Evolutionary conservation across 805 yeast genomes (phyloP).

Genomic region (Yarrowia osloensis): DNA sequence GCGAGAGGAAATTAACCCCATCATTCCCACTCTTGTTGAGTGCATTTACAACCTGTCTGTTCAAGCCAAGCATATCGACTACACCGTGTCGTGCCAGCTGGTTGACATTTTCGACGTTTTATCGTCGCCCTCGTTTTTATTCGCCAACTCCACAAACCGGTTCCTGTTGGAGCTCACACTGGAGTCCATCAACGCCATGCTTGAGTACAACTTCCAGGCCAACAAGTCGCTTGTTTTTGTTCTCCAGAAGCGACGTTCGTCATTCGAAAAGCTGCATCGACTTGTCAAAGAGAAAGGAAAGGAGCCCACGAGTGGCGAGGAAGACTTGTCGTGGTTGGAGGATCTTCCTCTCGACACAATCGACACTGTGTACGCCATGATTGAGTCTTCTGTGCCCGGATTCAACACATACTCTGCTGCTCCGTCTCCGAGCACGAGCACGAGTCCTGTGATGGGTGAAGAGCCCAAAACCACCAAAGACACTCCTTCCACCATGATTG

Average conservation of each 20-base stretch:
- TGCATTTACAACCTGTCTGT: slow-evolving; percentile 19
- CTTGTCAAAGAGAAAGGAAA: slow-evolving; percentile 22
- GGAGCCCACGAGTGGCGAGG: slow-evolving; percentile 11
- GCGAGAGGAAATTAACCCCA: slow-evolving; percentile 15
- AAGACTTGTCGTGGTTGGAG: slow-evolving; percentile 23
- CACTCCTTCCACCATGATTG: slow-evolving; percentile 6
- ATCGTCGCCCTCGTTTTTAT: slow-evolving; percentile 12
- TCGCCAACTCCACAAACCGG: slow-evolving; percentile 16
- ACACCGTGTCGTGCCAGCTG: slow-evolving; percentile 7
- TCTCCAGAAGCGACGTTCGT: slow-evolving; percentile 13
- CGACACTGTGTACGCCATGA: slow-evolving; percentile 9
- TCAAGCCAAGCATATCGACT: slow-evolving; percentile 24
- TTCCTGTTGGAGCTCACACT: slow-evolving; percentile 15
- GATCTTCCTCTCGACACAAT: slow-evolving; percentile 21
- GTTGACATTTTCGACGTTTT: slow-evolving; percentile 22
- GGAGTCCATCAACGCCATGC: slow-evolving; percentile 25
- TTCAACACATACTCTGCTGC: not conserved
- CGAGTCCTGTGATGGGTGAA: not conserved
- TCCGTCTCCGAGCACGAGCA: not conserved
- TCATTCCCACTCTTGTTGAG: slow-evolving; percentile 20
- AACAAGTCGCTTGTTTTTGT: slow-evolving; percentile 14
- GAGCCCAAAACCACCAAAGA: not conserved
- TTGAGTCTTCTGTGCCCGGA: not conserved
- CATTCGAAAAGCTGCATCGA: slow-evolving; percentile 1
- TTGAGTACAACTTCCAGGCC: slow-evolving; percentile 26